Percentiles rank a stretch among this genome's conserved stretches.
Evolutionary conservation across 768 basidiomycete genomes (phyloP).

Genomic region (Asterophora lycoperdoides): DNA sequence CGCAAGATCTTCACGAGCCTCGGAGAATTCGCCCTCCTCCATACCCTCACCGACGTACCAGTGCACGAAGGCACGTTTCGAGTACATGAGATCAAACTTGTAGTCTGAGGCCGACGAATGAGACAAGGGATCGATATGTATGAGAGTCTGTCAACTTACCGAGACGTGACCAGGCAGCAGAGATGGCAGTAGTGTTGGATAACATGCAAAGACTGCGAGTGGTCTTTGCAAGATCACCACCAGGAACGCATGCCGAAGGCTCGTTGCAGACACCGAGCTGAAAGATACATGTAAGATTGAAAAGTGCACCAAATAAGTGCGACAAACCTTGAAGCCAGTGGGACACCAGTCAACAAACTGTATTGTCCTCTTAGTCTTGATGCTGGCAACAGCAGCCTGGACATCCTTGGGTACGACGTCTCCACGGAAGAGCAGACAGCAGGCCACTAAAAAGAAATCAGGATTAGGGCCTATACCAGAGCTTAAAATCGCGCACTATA

Average conservation of each 20-base stretch:
- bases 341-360: slow-evolving; percentile 99
- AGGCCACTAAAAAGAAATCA: slow-evolving; percentile 62
- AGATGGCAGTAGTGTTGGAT: slow-evolving; percentile 91
- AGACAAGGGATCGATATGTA: no score
- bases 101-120: no score
- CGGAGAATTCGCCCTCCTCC: slow-evolving; percentile 99
- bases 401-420: slow-evolving; percentile 97
- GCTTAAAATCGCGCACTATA: slow-evolving; percentile 72
- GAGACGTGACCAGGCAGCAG: slow-evolving; percentile 86
- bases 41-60: slow-evolving; percentile 99
- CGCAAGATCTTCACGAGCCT: slow-evolving; percentile 98
- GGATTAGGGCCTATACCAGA: no score
- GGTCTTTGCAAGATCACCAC: slow-evolving; percentile 92
- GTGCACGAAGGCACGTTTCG: slow-evolving; percentile 90
- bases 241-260: slow-evolving; percentile 86
- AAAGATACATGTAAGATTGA: no score
- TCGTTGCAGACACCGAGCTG: slow-evolving; percentile 98
- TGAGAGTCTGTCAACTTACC: no score
- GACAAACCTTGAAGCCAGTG: slow-evolving; percentile 98
- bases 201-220: slow-evolving; percentile 97
- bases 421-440: slow-evolving; percentile 88
- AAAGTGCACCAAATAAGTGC: no score
- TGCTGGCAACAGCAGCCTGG: slow-evolving; percentile 85
- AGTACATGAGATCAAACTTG: slow-evolving; percentile 98
- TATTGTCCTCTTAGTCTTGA: slow-evolving; percentile 98